Conservation (phyloP, 345 rosid genomes). For the Acer saccharum region DNA sequence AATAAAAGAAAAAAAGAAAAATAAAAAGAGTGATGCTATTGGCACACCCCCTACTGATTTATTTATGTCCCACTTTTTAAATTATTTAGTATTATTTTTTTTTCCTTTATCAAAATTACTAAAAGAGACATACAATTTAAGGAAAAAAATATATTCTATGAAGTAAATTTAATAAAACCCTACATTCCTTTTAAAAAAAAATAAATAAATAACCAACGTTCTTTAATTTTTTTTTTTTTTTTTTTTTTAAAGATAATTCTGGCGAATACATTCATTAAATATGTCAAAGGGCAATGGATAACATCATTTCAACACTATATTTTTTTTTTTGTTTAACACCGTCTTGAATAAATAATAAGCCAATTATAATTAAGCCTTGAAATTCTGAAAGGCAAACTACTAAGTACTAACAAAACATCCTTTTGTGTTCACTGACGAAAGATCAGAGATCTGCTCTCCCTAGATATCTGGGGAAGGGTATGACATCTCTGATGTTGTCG, state of each 20-base stretch:
- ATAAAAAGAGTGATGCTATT: too few relatives aligned
- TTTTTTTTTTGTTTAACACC: not conserved
- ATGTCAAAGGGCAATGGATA: not conserved
- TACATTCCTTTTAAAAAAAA: too few relatives aligned
- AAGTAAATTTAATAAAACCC: too few relatives aligned
- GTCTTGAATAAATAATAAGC: not conserved
- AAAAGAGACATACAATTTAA: too few relatives aligned
- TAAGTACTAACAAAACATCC: not conserved
- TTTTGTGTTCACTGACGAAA: not conserved
- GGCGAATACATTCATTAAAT: not conserved
- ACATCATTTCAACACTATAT: not conserved
- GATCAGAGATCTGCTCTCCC: constrained; percentile 93
- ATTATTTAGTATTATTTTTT: too few relatives aligned
- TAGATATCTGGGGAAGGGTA: constrained; percentile 92
- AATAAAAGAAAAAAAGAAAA: too few relatives aligned
- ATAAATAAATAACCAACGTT: too few relatives aligned
- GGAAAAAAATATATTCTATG: too few relatives aligned
- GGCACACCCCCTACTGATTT: too few relatives aligned
- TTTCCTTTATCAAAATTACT: too few relatives aligned
- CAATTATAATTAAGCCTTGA: not conserved
- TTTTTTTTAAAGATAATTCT: not conserved
- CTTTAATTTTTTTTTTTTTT: too few relatives aligned
- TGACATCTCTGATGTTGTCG: constrained; percentile 89
- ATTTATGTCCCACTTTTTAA: too few relatives aligned
- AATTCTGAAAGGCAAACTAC: not conserved